phyloP scores from a whole-genome alignment of 768 basidiomycete species.

The Dentipellis sp. region DNA sequence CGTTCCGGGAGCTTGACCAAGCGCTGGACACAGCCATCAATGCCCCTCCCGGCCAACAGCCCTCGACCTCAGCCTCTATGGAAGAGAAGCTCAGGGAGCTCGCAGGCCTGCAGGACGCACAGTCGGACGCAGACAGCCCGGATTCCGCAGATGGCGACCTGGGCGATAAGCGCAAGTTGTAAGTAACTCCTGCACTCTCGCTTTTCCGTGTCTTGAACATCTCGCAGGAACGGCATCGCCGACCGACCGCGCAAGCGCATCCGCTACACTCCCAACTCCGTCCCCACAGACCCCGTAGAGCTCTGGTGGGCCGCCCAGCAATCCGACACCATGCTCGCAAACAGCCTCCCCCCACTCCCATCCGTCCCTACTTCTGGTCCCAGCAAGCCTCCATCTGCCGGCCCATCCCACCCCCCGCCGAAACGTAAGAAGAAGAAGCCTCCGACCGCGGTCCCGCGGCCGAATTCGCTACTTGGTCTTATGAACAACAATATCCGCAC shows the following conservation, averaged over 20 bases:
- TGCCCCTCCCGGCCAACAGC: conserved; percentile 1
- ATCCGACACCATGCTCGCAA: conserved; percentile 11
- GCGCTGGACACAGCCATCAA: conserved; percentile 29
- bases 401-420: conserved; percentile 16
- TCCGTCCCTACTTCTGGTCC: conserved; percentile 15
- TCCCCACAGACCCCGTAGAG: conserved; percentile 7
- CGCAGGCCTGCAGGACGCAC: neutral
- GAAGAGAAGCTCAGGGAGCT: conserved; percentile 14
- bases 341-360: conserved; percentile 13
- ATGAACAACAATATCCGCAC: conserved; percentile 77
- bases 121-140: conserved; percentile 17
- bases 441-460: conserved; percentile 18
- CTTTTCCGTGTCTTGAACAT: neutral
- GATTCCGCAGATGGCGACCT: conserved; percentile 23
- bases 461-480: conserved; percentile 42
- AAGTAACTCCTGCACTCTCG: neutral
- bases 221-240: conserved; percentile 23
- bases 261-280: conserved; percentile 29
- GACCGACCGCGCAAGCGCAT: conserved; percentile 54
- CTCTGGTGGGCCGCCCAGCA: conserved; percentile 15
- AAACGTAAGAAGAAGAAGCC: conserved; percentile 23
- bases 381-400: conserved; percentile 15
- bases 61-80: conserved; percentile 7
- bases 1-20: conserved; percentile 51
- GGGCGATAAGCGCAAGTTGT: conserved; percentile 66